Percentiles rank a stretch among this genome's conserved stretches.
Conservation (phyloP, 768 basidiomycete genomes). For the Pleurotus tuber-regium region DNA sequence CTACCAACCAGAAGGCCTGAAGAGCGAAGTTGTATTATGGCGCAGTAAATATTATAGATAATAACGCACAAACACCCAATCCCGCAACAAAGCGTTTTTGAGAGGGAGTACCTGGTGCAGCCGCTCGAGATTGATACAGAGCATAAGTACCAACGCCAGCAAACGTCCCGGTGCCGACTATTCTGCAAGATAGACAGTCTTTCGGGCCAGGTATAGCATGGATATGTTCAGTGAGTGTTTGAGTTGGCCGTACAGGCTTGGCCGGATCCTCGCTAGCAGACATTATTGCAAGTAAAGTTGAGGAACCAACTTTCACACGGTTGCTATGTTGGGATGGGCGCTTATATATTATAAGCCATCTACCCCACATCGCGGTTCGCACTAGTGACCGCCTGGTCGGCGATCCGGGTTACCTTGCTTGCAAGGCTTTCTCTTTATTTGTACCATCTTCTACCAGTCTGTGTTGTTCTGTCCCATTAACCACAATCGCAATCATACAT, state of each 20-base stretch:
- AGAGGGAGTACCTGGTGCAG: constrained; percentile 55
- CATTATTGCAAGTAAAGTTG: background rate
- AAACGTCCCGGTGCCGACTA: constrained; percentile 65
- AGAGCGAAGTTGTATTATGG: constrained; percentile 1
- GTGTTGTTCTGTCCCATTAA: no score
- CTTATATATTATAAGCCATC: background rate
- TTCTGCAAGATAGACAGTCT: constrained; percentile 69
- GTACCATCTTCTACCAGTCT: no score
- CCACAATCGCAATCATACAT: no score
- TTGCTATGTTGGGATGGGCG: background rate
- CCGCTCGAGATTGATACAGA: constrained; percentile 57
- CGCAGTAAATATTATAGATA: background rate
- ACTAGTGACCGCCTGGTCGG: no score
- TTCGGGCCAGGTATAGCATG: constrained; percentile 18
- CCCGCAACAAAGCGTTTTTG: constrained; percentile 65
- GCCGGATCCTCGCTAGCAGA: background rate
- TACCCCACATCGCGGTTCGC: constrained; percentile 2
- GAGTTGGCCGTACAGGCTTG: constrained; percentile 3
- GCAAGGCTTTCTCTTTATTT: no score
- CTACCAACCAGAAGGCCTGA: constrained; percentile 36
- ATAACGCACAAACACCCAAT: constrained; percentile 55
- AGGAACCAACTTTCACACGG: background rate
- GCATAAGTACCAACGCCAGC: constrained; percentile 67
- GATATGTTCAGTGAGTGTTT: constrained; percentile 5
- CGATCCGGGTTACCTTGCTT: no score